A percentile compares a stretch with the other conserved stretches of the same genome.
Conservation (phyloP, 1,284 basidiomycete genomes). For the Naganishia sp. region DNA sequence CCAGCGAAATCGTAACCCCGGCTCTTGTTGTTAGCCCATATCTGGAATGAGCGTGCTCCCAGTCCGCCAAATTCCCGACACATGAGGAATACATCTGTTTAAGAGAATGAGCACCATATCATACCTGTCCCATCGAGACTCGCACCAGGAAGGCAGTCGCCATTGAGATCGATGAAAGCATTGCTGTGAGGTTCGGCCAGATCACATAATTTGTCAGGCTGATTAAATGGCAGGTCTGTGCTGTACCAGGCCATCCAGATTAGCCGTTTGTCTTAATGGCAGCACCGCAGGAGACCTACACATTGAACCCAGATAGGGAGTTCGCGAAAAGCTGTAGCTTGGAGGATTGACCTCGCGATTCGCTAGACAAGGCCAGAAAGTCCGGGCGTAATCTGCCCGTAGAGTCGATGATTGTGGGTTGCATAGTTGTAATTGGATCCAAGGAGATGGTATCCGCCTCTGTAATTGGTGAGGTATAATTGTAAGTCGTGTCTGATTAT, state of each 20-base stretch:
- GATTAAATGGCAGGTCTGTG: constrained; percentile 63
- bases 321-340: constrained; percentile 66
- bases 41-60: constrained; percentile 70
- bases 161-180: constrained; percentile 91
- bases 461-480: constrained; percentile 63
- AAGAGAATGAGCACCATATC: not conserved
- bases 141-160: constrained; percentile 88
- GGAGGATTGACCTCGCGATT: constrained; percentile 31
- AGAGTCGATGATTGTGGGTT: constrained; percentile 79
- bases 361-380: constrained; percentile 67
- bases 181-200: constrained; percentile 88
- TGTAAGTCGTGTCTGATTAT: too few species aligned
- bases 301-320: constrained; percentile 36
- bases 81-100: constrained; percentile 80
- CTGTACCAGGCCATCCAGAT: constrained; percentile 50
- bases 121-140: constrained; percentile 3
- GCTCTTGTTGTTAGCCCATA: constrained; percentile 84
- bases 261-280: not conserved
- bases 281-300: constrained; percentile 11
- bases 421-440: constrained; percentile 43
- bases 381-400: constrained; percentile 84
- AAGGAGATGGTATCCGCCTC: constrained; percentile 28
- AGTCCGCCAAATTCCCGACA: constrained; percentile 64
- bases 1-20: constrained; percentile 72
- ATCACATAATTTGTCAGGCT: constrained; percentile 60